Evolutionary conservation across 2,329 filamentous ascomycete species (phyloP).

Genomic region (Phyllosticta citrichinensis): DNA sequence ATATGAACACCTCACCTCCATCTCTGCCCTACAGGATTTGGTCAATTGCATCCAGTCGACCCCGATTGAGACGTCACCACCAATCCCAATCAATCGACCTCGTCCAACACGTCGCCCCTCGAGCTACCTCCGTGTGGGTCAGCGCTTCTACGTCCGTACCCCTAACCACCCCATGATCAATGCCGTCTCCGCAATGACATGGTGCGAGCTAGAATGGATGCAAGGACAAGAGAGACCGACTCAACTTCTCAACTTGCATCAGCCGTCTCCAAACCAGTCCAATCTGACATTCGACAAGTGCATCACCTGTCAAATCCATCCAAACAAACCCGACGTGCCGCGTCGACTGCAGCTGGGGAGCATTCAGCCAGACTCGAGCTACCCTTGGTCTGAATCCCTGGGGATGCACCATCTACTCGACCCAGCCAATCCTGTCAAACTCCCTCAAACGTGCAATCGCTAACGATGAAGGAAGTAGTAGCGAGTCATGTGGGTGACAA

Average conservation of each 20-base stretch:
- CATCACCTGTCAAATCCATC: not conserved
- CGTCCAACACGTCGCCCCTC: not conserved
- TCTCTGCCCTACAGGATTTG: not conserved
- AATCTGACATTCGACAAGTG: not conserved
- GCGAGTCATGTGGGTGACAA: not conserved
- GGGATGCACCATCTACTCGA: not conserved
- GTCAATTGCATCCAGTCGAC: not conserved
- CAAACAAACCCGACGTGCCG: not conserved
- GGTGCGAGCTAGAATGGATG: not conserved
- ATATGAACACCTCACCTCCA: not conserved
- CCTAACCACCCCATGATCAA: not conserved
- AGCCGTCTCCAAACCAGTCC: not conserved
- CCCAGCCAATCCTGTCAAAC: not conserved
- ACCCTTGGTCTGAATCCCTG: not conserved
- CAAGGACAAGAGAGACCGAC: not conserved
- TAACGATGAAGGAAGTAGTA: not conserved
- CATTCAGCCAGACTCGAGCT: not conserved
- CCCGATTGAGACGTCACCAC: not conserved
- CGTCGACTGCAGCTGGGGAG: not conserved
- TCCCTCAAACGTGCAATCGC: not conserved
- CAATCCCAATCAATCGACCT: not conserved
- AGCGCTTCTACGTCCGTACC: not conserved
- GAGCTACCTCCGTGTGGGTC: not conserved
- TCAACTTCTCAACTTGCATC: not conserved
- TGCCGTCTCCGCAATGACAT: not conserved